These are phyloP conservation scores for Hanseniaspora thailandica DNA, from an alignment of 805 yeast genomes.

Conservation along the genomic window DNA sequence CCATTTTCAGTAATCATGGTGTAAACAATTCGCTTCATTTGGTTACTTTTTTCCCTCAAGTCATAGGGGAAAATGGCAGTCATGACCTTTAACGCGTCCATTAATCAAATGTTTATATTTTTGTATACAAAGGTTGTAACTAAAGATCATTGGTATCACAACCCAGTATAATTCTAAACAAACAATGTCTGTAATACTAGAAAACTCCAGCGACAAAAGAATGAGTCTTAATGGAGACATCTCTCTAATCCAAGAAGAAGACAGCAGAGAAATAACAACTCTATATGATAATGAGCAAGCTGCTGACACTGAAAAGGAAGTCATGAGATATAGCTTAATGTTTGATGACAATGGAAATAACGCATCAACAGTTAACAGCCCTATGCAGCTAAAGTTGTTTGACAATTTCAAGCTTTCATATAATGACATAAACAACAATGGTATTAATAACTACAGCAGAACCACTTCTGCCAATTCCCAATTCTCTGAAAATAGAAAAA, in stretches of 20 bases:
- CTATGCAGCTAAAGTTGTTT: slow-evolving; percentile 5
- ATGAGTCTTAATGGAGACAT: background rate
- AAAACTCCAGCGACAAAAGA: background rate
- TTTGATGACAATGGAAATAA: background rate
- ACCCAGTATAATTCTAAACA: background rate
- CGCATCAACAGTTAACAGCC: slow-evolving; percentile 4
- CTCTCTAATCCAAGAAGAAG: slow-evolving; percentile 13
- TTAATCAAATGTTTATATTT: background rate
- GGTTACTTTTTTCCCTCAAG: background rate
- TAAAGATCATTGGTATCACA: no score
- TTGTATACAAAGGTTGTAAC: background rate
- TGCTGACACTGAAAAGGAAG: background rate
- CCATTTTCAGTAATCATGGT: no score
- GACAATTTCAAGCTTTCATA: background rate
- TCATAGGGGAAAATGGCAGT: no score
- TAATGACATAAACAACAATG: background rate
- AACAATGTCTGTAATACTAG: background rate
- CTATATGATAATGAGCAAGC: background rate
- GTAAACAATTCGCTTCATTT: background rate
- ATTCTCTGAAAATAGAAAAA: slow-evolving; percentile 8
- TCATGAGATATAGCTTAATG: background rate
- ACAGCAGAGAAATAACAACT: slow-evolving; percentile 6
- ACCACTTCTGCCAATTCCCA: slow-evolving; percentile 8
- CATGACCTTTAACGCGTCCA: no score
- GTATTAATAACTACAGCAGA: background rate